Conservation (phyloP, 495 filamentous ascomycete genomes). For the Copromyces sp. region DNA sequence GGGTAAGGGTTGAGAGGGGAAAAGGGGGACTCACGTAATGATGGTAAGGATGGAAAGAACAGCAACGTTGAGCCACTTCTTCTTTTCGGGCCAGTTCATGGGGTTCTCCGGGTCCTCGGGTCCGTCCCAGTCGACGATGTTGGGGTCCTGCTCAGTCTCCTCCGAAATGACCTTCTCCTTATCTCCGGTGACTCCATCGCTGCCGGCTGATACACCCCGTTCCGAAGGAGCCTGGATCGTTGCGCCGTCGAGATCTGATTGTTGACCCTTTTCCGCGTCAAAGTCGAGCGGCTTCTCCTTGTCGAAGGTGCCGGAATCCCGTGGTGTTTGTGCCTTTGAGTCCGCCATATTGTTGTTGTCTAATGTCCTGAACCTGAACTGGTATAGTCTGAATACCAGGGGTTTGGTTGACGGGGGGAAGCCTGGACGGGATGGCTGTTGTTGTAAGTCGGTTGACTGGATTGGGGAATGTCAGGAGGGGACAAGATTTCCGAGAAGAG, state of each 20-base stretch:
- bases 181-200: background rate
- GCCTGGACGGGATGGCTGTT: background rate
- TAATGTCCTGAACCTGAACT: background rate
- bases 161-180: background rate
- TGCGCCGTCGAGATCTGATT: slow-evolving; percentile 16
- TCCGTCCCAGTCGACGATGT: slow-evolving; percentile 38
- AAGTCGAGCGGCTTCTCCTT: background rate
- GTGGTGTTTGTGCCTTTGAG: background rate
- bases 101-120: slow-evolving; percentile 53
- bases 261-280: slow-evolving; percentile 18
- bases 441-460: background rate
- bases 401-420: background rate
- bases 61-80: slow-evolving; percentile 60
- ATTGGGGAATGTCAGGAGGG: background rate
- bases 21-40: slow-evolving; percentile 25
- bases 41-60: slow-evolving; percentile 35
- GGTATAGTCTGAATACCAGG: background rate
- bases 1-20: background rate
- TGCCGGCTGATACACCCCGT: background rate
- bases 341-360: slow-evolving; percentile 12
- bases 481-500: background rate
- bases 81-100: slow-evolving; percentile 45
- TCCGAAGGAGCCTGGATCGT: slow-evolving; percentile 10
- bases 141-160: slow-evolving; percentile 20
- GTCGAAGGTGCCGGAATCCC: slow-evolving; percentile 2